These are phyloP conservation scores for Bocquillonia castaneifolia DNA, from an alignment of 441 rosid species.

Conservation along the genomic window DNA sequence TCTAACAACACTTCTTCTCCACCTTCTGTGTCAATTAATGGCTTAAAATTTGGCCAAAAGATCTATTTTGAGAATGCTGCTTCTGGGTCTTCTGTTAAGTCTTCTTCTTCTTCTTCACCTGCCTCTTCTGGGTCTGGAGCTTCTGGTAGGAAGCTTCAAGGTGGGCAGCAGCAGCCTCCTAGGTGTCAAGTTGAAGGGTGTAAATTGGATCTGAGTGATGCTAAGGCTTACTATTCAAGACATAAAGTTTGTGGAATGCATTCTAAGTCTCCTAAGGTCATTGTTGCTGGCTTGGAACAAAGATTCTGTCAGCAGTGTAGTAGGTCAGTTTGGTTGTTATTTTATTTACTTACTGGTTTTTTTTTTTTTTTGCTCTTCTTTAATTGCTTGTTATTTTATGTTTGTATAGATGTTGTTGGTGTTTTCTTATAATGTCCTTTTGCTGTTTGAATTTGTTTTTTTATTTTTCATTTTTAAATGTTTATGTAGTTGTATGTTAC, in stretches of 20 bases:
- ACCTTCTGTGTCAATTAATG: slow-evolving; percentile 39
- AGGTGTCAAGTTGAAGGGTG: slow-evolving; percentile 96
- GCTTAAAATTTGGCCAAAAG: slow-evolving; percentile 70
- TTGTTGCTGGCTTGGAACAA: slow-evolving; percentile 78
- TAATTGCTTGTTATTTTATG: neutral
- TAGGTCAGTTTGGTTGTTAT: slow-evolving; percentile 44
- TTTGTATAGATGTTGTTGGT: neutral
- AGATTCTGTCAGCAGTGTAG: slow-evolving; percentile 99
- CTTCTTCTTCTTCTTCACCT: slow-evolving; percentile 21
- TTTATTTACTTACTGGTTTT: neutral
- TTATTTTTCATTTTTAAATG: neutral
- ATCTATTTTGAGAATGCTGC: slow-evolving; percentile 66
- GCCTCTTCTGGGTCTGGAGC: slow-evolving; percentile 34
- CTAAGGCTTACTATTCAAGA: slow-evolving; percentile 79
- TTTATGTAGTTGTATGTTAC: neutral
- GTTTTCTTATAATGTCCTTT: too few relatives aligned
- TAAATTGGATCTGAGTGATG: slow-evolving; percentile 83
- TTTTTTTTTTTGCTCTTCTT: neutral
- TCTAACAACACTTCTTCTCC: slow-evolving; percentile 28
- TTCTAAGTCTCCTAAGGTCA: slow-evolving; percentile 74
- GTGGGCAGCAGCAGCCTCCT: slow-evolving; percentile 56
- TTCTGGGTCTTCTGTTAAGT: slow-evolving; percentile 26
- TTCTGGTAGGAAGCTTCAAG: slow-evolving; percentile 41
- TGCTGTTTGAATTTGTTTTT: neutral
- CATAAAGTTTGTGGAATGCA: slow-evolving; percentile 88